These are phyloP conservation scores for Penicillium desertorum DNA, from an alignment of 495 filamentous ascomycete species.

Conservation along the genomic window DNA sequence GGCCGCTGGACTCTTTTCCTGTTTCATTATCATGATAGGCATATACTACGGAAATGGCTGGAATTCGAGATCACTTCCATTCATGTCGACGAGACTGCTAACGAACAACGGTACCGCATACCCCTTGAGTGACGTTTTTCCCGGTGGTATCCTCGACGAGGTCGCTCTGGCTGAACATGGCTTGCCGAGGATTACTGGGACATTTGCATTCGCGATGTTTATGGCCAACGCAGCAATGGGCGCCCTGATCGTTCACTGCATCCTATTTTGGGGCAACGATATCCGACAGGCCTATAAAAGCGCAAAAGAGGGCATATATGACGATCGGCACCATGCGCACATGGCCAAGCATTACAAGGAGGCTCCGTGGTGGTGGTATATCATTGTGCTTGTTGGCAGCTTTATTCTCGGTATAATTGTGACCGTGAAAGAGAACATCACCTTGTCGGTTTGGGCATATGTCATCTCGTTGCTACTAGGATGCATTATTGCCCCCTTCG, in stretches of 20 bases:
- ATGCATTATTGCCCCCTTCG: slow-evolving; percentile 35
- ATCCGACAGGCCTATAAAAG: slow-evolving; percentile 30
- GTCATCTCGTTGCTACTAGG: slow-evolving; percentile 43
- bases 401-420: slow-evolving; percentile 52
- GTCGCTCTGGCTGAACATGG: slow-evolving; percentile 34
- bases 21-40: slow-evolving; percentile 26
- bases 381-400: slow-evolving; percentile 41
- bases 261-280: slow-evolving; percentile 42
- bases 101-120: slow-evolving; percentile 23
- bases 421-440: slow-evolving; percentile 47
- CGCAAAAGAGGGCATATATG: slow-evolving; percentile 25
- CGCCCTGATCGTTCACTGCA: slow-evolving; percentile 33
- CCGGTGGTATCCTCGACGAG: slow-evolving; percentile 37
- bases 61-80: slow-evolving; percentile 27
- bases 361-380: slow-evolving; percentile 57
- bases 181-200: slow-evolving; percentile 43
- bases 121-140: slow-evolving; percentile 34
- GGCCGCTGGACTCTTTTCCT: slow-evolving; percentile 17
- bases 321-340: slow-evolving; percentile 49
- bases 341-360: slow-evolving; percentile 51
- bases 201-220: slow-evolving; percentile 39
- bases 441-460: slow-evolving; percentile 57
- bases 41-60: slow-evolving; percentile 35
- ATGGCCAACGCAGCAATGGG: slow-evolving; percentile 40
- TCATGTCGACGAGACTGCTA: slow-evolving; percentile 30